Percentiles rank a stretch among this genome's conserved stretches.
These are phyloP conservation scores for Solanum verrucosum DNA, from an alignment of 257 asterid genomes.

Conservation along the genomic window DNA sequence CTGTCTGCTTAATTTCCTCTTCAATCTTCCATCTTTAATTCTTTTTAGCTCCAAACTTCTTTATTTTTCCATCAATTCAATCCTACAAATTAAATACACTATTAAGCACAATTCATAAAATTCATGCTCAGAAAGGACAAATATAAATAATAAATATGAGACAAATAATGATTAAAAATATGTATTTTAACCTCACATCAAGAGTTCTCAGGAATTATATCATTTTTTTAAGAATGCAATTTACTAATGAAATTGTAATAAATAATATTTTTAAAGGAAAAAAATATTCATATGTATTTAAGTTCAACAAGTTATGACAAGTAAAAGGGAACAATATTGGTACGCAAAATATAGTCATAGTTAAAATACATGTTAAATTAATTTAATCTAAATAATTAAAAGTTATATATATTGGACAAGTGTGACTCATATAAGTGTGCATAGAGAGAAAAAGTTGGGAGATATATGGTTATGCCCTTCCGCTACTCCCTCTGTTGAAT, in stretches of 20 bases:
- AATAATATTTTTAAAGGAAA: neutral
- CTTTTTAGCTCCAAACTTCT: too few relatives aligned
- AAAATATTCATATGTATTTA: neutral
- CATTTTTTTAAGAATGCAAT: neutral
- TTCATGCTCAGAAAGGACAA: too few relatives aligned
- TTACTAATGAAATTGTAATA: neutral
- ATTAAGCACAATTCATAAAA: too few relatives aligned
- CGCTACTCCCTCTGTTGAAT: neutral
- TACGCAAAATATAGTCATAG: neutral
- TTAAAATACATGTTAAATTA: neutral
- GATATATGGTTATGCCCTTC: neutral
- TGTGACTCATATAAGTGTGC: neutral
- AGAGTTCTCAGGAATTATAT: neutral
- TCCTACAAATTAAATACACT: too few relatives aligned
- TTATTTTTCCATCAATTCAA: too few relatives aligned
- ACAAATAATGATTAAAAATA: too few relatives aligned
- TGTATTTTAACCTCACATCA: too few relatives aligned
- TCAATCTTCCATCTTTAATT: too few relatives aligned
- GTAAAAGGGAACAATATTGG: neutral
- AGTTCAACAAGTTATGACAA: neutral
- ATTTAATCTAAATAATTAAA: neutral
- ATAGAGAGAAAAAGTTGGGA: neutral
- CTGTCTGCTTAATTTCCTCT: too few relatives aligned
- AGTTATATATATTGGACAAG: neutral
- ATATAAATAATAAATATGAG: too few relatives aligned